Percentiles rank a stretch among this genome's conserved stretches.
Conservation (phyloP, 2,329 filamentous ascomycete species). For the Penicillium frequentans region DNA sequence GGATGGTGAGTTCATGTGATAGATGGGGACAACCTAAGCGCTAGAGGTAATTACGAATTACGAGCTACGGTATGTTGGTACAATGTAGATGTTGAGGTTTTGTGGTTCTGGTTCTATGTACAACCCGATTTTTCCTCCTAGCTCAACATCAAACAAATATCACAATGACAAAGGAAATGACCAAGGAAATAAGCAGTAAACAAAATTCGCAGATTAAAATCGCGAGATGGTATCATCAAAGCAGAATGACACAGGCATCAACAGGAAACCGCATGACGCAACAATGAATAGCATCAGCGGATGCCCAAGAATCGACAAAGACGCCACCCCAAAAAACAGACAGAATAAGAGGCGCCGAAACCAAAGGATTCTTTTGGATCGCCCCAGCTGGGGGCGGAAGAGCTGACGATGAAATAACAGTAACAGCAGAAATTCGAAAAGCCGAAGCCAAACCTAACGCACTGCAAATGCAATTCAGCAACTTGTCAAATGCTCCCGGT, state of each 20-base stretch:
- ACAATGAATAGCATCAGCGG: slow-evolving; percentile 16
- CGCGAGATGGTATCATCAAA: slow-evolving; percentile 42
- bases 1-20: background rate
- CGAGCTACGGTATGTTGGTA: background rate
- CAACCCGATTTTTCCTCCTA: slow-evolving; percentile 19
- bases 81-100: slow-evolving; percentile 9
- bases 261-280: slow-evolving; percentile 10
- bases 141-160: slow-evolving; percentile 10
- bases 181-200: background rate
- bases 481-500: slow-evolving; percentile 20
- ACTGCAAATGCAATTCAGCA: slow-evolving; percentile 37
- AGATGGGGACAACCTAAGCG: background rate
- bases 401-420: slow-evolving; percentile 17
- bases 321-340: slow-evolving; percentile 28
- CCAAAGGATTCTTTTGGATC: slow-evolving; percentile 19
- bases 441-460: slow-evolving; percentile 33
- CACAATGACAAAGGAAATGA: slow-evolving; percentile 10
- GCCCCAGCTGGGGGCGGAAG: background rate
- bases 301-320: slow-evolving; percentile 24
- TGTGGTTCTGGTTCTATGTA: slow-evolving; percentile 19
- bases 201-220: slow-evolving; percentile 11
- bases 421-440: slow-evolving; percentile 19
- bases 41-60: background rate
- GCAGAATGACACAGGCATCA: slow-evolving; percentile 31
- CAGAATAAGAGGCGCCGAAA: slow-evolving; percentile 22